Conservation (phyloP, 1,284 basidiomycete genomes). For the Pseudomicrostroma phylloplanum region DNA sequence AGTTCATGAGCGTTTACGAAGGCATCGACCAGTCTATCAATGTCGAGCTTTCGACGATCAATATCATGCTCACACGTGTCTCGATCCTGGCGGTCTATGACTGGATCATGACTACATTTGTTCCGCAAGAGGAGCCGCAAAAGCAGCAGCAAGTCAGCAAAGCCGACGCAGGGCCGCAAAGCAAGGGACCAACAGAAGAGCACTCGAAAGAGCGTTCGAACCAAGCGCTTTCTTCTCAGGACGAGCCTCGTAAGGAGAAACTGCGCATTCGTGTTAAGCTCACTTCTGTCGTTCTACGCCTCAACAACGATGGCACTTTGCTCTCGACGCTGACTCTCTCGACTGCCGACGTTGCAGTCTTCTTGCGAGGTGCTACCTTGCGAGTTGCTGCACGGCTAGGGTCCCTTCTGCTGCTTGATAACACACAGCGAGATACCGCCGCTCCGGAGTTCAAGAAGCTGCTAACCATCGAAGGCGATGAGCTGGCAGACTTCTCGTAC, state of each 20-base stretch:
- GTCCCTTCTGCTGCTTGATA: conserved; percentile 76
- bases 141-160: conserved; percentile 5
- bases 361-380: conserved; percentile 70
- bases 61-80: conserved; percentile 81
- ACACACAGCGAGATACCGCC: conserved; percentile 56
- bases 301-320: conserved; percentile 68
- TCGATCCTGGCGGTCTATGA: conserved; percentile 89
- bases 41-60: conserved; percentile 83
- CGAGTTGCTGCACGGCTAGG: conserved; percentile 77
- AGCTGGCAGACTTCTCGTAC: conserved; percentile 91
- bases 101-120: conserved; percentile 76
- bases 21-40: conserved; percentile 84
- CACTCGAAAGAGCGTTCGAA: conserved; percentile 16
- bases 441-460: conserved; percentile 73
- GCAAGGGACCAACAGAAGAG: conserved; percentile 4
- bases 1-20: conserved; percentile 75
- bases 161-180: neutral
- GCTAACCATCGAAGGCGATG: conserved; percentile 87
- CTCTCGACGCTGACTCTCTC: conserved; percentile 85
- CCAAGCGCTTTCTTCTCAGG: conserved; percentile 28
- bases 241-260: conserved; percentile 56
- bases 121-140: conserved; percentile 19
- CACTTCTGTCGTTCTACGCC: conserved; percentile 74
- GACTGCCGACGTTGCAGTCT: conserved; percentile 78
- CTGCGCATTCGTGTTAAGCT: conserved; percentile 79